Base-by-base conservation (phyloP, 2,329 filamentous ascomycete genomes). In the Cryoendolithus antarcticus region DNA sequence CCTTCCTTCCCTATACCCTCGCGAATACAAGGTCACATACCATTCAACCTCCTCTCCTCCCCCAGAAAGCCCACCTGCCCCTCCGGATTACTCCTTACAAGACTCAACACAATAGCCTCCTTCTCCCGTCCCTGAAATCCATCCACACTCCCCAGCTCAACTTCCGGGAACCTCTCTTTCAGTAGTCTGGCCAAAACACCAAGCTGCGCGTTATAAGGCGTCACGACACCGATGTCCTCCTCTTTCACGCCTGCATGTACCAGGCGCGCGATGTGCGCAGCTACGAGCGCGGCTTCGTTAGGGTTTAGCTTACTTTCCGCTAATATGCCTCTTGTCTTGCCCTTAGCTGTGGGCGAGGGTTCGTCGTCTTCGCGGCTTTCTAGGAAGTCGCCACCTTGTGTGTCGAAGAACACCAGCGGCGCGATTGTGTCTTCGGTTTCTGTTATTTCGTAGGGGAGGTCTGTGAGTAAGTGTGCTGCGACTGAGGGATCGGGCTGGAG, bases 101-200 rank as follows among this genome's bases (percentile, higher is more conserved):
- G 72, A 60, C 82, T 93, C 37, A 98, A 80, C 30, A 98, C 74
- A 10, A 98, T 80, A 2, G 85, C 91, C 61, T 98, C 91, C 62
- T 98, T 98, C 62, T 98, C 91, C 11, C 91, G 77, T 28, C 91
- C 91, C 61, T 98, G 91, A 58, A 98, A 98, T 2, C 89, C 91
- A 60, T 98, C 91, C 2, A 98, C 85, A 52, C 86, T 94, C 28
- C 91, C 91, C n/a, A 98, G 70, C 60, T 98, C 91, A 37, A 98
- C 77, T 9, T 82, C 86, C 0, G 82, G 82, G 52, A 82, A 93
- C 30, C 69, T 66, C 44, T 91, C 83, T 56, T 89, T 91, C 36
- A 98, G 71, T 48, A 81, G 70, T 30, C 70, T 66, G 9, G 86
- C 79, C 37, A 96, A 67, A 8, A 93, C 63, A 4, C 82, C 80